phyloP scores from a whole-genome alignment of 495 filamentous ascomycete species.

The Annulohypoxylon bovei region DNA sequence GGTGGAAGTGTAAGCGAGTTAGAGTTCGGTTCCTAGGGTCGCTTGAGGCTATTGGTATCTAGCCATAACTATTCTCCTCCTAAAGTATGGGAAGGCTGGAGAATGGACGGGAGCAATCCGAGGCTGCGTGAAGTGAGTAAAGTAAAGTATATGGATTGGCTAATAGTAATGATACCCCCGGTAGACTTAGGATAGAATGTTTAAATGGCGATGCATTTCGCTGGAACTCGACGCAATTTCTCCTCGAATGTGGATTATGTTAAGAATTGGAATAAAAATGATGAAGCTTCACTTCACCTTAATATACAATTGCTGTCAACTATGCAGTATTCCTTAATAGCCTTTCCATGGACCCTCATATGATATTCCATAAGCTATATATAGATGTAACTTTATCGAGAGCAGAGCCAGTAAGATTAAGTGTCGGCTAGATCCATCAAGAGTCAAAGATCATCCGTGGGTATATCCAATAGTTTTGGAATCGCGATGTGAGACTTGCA shows the following conservation, averaged over 20 bases:
- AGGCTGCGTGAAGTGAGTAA: background rate
- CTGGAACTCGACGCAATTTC: too few species aligned
- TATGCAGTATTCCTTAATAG: background rate
- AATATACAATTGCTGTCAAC: background rate
- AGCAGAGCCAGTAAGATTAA: background rate
- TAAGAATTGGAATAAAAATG: too few species aligned
- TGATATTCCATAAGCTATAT: background rate
- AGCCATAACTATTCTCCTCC: background rate
- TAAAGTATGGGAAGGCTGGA: background rate
- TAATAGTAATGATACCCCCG: conserved; percentile 35
- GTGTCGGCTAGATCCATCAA: background rate
- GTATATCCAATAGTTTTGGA: conserved; percentile 2
- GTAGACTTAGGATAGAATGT: conserved; percentile 27
- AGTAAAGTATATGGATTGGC: conserved; percentile 4
- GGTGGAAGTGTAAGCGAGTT: background rate
- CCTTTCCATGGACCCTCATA: background rate
- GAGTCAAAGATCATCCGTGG: background rate
- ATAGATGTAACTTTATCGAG: background rate
- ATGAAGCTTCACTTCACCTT: background rate
- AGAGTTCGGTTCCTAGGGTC: background rate
- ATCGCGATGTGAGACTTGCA: conserved; percentile 15
- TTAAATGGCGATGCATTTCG: conserved; percentile 7
- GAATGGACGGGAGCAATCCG: background rate
- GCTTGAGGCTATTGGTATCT: background rate
- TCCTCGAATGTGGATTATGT: too few species aligned